Percentiles rank a stretch among this genome's conserved stretches.
Evolutionary conservation across 768 basidiomycete species (phyloP).

Genomic region (Daedaleopsis sinensis): DNA sequence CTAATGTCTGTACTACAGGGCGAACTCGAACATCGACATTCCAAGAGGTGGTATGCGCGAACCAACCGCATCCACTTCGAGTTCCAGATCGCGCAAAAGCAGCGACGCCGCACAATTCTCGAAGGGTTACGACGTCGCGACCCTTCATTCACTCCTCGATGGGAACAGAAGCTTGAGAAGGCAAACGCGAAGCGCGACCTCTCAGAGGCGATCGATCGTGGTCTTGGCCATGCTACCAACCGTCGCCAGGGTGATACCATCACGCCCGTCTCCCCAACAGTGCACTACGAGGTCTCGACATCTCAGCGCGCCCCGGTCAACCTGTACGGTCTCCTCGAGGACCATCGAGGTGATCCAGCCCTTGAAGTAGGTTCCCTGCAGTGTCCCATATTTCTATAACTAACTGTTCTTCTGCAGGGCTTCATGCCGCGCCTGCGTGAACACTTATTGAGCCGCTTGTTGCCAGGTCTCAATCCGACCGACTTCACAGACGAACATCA

Average conservation of each 20-base stretch:
- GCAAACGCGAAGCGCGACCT: conserved; percentile 11
- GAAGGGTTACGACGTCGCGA: background rate
- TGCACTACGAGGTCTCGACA: conserved; percentile 29
- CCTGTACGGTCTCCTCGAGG: conserved; percentile 8
- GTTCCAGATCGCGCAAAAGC: conserved; percentile 28
- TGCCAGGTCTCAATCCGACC: conserved; percentile 30
- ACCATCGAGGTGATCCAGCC: conserved; percentile 29
- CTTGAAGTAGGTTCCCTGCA: conserved; percentile 28
- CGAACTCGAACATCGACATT: conserved; percentile 38
- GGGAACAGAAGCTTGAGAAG: conserved; percentile 16
- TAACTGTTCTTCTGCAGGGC: background rate
- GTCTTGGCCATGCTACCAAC: background rate
- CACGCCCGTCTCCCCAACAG: background rate
- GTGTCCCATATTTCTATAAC: background rate
- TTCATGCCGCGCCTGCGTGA: conserved; percentile 34
- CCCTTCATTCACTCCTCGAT: conserved; percentile 5
- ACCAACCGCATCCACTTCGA: conserved; percentile 38
- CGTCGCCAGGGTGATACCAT: background rate
- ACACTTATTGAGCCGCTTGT: conserved; percentile 32
- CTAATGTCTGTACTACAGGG: too few species aligned
- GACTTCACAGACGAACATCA: conserved; percentile 28
- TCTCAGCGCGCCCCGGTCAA: background rate
- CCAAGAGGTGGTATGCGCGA: conserved; percentile 40
- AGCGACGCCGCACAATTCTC: background rate
- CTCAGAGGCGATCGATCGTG: conserved; percentile 19